Conservation (phyloP, 768 basidiomycete genomes). For the Naganishia vaughanmartiniae region DNA sequence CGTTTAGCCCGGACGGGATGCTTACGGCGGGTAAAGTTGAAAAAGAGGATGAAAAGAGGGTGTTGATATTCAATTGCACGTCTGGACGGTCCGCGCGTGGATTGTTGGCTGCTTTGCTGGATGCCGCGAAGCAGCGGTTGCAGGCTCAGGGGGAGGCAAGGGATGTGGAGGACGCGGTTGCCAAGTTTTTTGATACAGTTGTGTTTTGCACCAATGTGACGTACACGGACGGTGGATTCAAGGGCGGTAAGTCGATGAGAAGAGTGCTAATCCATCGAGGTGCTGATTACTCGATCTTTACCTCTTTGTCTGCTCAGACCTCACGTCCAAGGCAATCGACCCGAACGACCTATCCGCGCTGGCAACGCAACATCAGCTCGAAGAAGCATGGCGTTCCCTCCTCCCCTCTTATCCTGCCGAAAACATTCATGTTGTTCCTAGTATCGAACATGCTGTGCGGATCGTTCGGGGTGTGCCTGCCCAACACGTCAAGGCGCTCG, state of each 20-base stretch:
- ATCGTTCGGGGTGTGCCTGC: conserved; percentile 57
- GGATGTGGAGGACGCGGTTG: conserved; percentile 33
- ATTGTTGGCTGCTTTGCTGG: conserved; percentile 66
- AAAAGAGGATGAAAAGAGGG: conserved; percentile 51
- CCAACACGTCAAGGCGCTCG: conserved; percentile 63
- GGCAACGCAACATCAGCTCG: conserved; percentile 72
- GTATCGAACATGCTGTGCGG: conserved; percentile 83
- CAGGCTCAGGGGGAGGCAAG: not conserved
- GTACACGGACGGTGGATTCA: conserved; percentile 80
- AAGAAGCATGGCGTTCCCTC: conserved; percentile 67
- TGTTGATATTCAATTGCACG: conserved; percentile 93
- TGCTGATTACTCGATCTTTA: not conserved
- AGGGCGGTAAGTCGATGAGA: conserved; percentile 67
- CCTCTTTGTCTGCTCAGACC: conserved; percentile 61
- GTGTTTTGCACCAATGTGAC: conserved; percentile 97
- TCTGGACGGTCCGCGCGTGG: conserved; percentile 74
- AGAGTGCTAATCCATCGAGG: not conserved
- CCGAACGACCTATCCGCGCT: conserved; percentile 65
- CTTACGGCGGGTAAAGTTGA: not conserved
- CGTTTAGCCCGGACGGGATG: conserved; percentile 59
- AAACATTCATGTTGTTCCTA: conserved; percentile 73
- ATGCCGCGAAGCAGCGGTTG: conserved; percentile 53
- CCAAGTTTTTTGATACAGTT: conserved; percentile 66
- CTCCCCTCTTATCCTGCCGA: conserved; percentile 63
- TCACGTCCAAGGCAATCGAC: conserved; percentile 68